phyloP scores from a whole-genome alignment of 495 filamentous ascomycete species.

The Neurospora africana region DNA sequence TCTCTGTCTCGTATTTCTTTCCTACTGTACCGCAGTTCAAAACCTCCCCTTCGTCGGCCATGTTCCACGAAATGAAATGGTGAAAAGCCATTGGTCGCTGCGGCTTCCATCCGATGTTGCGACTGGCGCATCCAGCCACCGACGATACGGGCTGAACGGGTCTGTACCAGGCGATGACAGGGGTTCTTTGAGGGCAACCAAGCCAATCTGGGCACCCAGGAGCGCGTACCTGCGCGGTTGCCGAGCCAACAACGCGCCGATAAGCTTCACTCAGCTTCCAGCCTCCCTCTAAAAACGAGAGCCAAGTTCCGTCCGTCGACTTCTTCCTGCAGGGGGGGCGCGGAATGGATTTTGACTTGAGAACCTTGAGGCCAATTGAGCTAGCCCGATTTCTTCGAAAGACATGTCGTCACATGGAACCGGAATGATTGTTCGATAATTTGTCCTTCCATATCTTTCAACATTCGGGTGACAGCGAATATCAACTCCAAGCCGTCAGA shows the following conservation, averaged over 20 bases:
- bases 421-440: not conserved
- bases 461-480: not conserved
- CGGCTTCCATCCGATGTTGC: not conserved
- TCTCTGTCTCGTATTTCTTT: not conserved
- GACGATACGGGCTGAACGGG: not conserved
- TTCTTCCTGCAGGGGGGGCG: not conserved
- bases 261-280: not conserved
- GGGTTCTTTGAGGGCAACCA: not conserved
- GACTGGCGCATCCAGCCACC: not conserved
- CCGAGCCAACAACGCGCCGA: conserved; percentile 4
- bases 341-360: not conserved
- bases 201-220: not conserved
- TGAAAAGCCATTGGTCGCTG: not conserved
- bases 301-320: not conserved
- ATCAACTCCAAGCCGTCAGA: not conserved
- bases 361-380: not conserved
- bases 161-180: not conserved
- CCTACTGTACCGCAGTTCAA: not conserved
- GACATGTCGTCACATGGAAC: not conserved
- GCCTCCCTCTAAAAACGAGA: not conserved
- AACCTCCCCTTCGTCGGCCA: not conserved
- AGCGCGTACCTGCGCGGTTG: conserved; percentile 2
- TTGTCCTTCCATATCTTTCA: not conserved
- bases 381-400: not conserved
- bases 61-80: not conserved